Evolutionary conservation across 257 asterid genomes (phyloP).

Genomic region (Anisodus acutangulus): DNA sequence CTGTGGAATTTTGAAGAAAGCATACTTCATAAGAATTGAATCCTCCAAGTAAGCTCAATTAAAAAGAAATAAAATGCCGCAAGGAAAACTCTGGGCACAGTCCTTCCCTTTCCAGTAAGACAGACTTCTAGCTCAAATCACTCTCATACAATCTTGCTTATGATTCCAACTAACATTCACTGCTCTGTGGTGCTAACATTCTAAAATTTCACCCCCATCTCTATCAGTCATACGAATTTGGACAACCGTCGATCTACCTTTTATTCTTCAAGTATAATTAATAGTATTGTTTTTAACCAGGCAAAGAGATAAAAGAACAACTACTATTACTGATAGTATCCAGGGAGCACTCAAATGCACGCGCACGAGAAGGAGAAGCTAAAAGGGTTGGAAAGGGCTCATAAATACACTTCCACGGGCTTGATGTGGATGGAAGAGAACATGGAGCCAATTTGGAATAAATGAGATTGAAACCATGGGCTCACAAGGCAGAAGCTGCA

Average conservation of each 20-base stretch:
- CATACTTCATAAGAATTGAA: constrained; percentile 22
- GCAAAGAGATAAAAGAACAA: not conserved
- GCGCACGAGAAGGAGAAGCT: not conserved
- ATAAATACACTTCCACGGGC: not conserved
- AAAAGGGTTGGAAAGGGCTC: not conserved
- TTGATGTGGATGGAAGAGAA: not conserved
- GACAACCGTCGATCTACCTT: not conserved
- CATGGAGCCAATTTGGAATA: not conserved
- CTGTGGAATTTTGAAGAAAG: constrained; percentile 41
- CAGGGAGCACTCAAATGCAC: not conserved
- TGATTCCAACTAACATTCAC: not conserved
- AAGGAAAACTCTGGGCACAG: not conserved
- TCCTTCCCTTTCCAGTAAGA: not conserved
- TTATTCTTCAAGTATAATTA: not conserved
- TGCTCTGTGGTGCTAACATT: not conserved
- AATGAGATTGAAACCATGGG: not conserved
- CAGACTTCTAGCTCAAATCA: not conserved
- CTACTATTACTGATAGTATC: not conserved
- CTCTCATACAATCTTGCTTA: not conserved
- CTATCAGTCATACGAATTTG: not conserved
- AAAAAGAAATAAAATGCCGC: not conserved
- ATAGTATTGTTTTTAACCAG: not conserved
- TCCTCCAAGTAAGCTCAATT: not conserved
- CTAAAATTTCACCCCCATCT: not conserved
- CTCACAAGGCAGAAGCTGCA: constrained; percentile 7